These are phyloP conservation scores for Botrytis paeoniae DNA, from an alignment of 2,329 filamentous ascomycete species.

Conservation along the genomic window DNA sequence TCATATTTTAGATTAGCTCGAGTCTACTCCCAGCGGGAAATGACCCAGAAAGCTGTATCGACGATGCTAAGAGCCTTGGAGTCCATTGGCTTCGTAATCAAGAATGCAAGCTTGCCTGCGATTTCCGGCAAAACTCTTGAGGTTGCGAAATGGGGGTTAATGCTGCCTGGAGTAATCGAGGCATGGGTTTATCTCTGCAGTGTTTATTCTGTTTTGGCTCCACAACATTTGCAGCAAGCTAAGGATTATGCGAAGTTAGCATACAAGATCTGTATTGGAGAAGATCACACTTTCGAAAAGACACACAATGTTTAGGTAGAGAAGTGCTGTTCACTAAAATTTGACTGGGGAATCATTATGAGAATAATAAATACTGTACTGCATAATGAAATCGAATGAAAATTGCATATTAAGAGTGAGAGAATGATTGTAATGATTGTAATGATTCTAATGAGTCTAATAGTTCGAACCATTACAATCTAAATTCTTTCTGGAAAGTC, in stretches of 20 bases:
- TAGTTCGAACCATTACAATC: too few relatives aligned
- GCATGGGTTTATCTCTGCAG: constrained; percentile 20
- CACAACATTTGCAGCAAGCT: constrained; percentile 4
- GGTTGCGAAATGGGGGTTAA: constrained; percentile 23
- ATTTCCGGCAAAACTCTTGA: neutral
- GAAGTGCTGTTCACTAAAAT: neutral
- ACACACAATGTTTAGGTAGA: constrained; percentile 4
- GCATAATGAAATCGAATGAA: neutral
- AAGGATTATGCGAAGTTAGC: constrained; percentile 12
- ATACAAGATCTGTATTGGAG: constrained; percentile 23
- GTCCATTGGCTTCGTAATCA: constrained; percentile 23
- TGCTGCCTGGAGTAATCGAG: constrained; percentile 17
- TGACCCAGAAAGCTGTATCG: neutral
- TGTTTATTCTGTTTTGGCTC: constrained; percentile 18
- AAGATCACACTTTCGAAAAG: constrained; percentile 24
- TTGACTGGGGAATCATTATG: too few relatives aligned
- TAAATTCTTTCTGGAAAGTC: too few relatives aligned
- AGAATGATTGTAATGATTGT: too few relatives aligned
- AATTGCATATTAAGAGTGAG: too few relatives aligned
- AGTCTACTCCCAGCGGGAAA: constrained; percentile 13
- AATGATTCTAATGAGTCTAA: too few relatives aligned
- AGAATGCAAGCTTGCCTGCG: constrained; percentile 15
- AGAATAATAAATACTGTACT: too few relatives aligned
- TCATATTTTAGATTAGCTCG: constrained; percentile 19
- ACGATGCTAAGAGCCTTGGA: constrained; percentile 17